These are phyloP conservation scores for Backusella tarrabulga DNA, from an alignment of 192 early-diverging fungal species.

Conservation along the genomic window DNA sequence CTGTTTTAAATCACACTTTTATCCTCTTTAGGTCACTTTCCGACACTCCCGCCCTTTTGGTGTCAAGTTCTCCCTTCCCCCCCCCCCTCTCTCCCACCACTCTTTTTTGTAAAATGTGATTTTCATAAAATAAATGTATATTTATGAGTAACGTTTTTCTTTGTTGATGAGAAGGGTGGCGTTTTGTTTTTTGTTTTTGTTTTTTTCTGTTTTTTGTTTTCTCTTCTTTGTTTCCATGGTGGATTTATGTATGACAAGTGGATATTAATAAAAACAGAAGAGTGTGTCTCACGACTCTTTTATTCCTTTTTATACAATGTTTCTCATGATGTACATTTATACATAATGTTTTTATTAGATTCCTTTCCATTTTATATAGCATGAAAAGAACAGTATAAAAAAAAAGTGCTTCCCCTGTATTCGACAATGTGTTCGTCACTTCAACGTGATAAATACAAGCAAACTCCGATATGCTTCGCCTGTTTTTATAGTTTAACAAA, in stretches of 20 bases:
- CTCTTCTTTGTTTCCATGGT: too few species aligned
- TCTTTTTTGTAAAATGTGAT: background rate
- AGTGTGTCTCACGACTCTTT: too few species aligned
- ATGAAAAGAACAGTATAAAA: background rate
- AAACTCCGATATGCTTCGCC: background rate
- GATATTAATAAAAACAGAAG: too few species aligned
- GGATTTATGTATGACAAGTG: too few species aligned
- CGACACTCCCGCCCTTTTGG: background rate
- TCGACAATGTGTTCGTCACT: background rate
- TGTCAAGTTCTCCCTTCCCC: too few species aligned
- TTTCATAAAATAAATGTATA: too few species aligned
- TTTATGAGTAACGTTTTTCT: background rate
- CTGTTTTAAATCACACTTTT: background rate
- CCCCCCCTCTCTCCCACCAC: too few species aligned
- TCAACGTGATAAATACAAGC: background rate
- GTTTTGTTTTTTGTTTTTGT: background rate
- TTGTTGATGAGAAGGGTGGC: background rate
- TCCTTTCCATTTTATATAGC: background rate
- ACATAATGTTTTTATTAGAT: background rate
- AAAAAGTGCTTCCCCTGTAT: background rate
- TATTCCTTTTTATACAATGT: too few species aligned
- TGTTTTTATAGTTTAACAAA: background rate
- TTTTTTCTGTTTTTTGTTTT: background rate
- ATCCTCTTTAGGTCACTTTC: background rate
- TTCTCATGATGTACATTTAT: too few species aligned